These are phyloP conservation scores for Podospora australis DNA, from an alignment of 495 filamentous ascomycete genomes.

Conservation along the genomic window DNA sequence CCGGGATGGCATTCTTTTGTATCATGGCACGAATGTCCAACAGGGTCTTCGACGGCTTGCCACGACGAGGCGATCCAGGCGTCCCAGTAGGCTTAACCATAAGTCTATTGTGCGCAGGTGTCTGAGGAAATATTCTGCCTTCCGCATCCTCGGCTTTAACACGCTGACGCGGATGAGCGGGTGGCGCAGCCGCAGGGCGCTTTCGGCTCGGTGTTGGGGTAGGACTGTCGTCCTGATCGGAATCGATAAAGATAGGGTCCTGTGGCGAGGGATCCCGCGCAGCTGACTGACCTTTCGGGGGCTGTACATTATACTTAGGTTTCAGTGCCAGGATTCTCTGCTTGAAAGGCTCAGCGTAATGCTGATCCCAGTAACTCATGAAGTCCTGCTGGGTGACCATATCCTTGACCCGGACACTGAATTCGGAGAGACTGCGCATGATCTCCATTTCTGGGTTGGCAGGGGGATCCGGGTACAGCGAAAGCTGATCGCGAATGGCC, in stretches of 20 bases:
- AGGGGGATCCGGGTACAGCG: slow-evolving; percentile 50
- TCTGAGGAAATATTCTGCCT: not conserved
- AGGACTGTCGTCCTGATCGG: slow-evolving; percentile 17
- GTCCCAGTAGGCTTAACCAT: not conserved
- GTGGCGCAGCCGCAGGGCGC: slow-evolving; percentile 1
- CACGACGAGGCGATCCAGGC: too few species aligned
- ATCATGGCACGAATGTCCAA: slow-evolving; percentile 34
- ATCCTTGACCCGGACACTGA: slow-evolving; percentile 34
- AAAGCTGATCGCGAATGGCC: slow-evolving; percentile 42
- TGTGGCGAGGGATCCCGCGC: slow-evolving; percentile 10
- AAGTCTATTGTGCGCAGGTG: not conserved
- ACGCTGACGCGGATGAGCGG: slow-evolving; percentile 16
- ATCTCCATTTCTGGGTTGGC: slow-evolving; percentile 43
- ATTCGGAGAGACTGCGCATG: slow-evolving; percentile 34
- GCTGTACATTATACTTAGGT: slow-evolving; percentile 35
- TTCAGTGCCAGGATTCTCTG: slow-evolving; percentile 31
- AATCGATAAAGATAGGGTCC: slow-evolving; percentile 24
- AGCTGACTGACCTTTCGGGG: slow-evolving; percentile 1
- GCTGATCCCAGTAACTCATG: slow-evolving; percentile 16
- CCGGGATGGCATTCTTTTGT: slow-evolving; percentile 30
- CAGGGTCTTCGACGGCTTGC: slow-evolving; percentile 13
- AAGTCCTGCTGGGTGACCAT: slow-evolving; percentile 29
- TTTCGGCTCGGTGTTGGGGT: slow-evolving; percentile 18
- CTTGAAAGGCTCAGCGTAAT: slow-evolving; percentile 31
- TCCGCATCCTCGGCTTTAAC: slow-evolving; percentile 18